Base-by-base conservation (phyloP, 2,329 filamentous ascomycete genomes). In the Gaeumannomyces tritici region DNA sequence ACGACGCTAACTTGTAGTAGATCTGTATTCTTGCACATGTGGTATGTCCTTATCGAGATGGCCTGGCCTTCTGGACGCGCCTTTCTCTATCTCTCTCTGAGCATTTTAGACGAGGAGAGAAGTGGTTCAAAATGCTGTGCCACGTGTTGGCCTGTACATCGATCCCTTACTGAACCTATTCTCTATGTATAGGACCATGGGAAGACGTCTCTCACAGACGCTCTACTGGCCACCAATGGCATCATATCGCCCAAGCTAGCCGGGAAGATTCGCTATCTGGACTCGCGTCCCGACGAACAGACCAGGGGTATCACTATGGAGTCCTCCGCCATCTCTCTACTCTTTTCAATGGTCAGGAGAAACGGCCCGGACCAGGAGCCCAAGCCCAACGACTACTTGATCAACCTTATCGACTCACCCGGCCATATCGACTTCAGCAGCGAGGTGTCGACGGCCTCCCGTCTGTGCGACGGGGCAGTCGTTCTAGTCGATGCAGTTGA, bases 241-340 rank as follows among this genome's bases (percentile, higher is more conserved):
- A 98, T 99, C 78, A 99, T 99, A 72, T 98, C 95, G 33, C 91
- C 93, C 62, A 98, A 98, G 74, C 83, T 98, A 71, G 95, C 95
- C 63, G 95, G 95, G 74, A 98, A 98, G 81, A 96, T 99, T 75
- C 89, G 95, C 67, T 99, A 98, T 72, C 86, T 99, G 64, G 95
- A 99, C 77, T 98, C 95, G 27, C 83, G 95, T 56, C 93, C 93
- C 1, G 95, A 99, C 75, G 95, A 99, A 75, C 95, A 99, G 76
- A 84, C 90, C 21, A 89, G 95, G 67, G 95, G 95, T 63, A 99
- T 99, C 72, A 99, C 95, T n/a, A 99, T 99, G 95, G 95, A 99
- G 75, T 98, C 95, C 0, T 98, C 93, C 7, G 95, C 95, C 65
- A 99, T 99, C 66, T 98, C 95, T 0, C 81, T 99, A 42, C 96